These are phyloP conservation scores for Cyclotella kingstonii DNA, from an alignment of 108 stramenopile genomes.

Conservation along the genomic window DNA sequence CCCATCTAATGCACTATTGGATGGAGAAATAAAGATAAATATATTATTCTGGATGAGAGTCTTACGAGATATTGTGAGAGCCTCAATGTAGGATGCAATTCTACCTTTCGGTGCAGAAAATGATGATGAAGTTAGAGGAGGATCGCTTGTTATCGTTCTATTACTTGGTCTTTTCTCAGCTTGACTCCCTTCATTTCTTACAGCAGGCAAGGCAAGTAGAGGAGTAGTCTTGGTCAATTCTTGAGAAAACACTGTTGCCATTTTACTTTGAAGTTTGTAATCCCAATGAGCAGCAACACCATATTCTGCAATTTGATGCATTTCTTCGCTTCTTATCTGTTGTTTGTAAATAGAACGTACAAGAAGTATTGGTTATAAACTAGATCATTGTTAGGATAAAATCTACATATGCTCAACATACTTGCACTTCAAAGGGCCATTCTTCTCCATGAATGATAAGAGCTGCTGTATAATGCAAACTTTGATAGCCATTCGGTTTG, in stretches of 20 bases:
- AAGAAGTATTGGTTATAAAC: no score
- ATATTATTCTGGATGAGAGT: conserved; percentile 43
- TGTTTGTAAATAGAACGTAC: background rate
- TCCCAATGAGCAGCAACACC: conserved; percentile 88
- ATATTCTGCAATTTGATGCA: conserved; percentile 86
- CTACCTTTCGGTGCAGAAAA: conserved; percentile 20
- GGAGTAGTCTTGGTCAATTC: background rate
- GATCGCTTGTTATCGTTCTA: no score
- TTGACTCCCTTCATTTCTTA: background rate
- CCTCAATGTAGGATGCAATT: conserved; percentile 49
- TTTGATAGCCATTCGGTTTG: conserved; percentile 92
- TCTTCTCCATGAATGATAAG: conserved; percentile 48
- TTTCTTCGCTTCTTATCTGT: conserved; percentile 74
- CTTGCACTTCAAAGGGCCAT: conserved; percentile 85
- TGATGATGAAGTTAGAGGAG: no score
- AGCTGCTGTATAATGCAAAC: conserved; percentile 82
- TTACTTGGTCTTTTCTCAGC: no score
- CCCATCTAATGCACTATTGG: conserved; percentile 31
- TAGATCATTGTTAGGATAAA: background rate
- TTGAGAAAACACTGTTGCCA: conserved; percentile 1
- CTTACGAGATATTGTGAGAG: conserved; percentile 46
- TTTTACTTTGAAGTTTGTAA: conserved; percentile 56
- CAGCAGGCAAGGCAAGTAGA: no score
- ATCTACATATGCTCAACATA: background rate
- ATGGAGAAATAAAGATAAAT: conserved; percentile 66